Evolutionary conservation across 345 rosid species (phyloP).

Genomic region (Sisymbrium altissimum): DNA sequence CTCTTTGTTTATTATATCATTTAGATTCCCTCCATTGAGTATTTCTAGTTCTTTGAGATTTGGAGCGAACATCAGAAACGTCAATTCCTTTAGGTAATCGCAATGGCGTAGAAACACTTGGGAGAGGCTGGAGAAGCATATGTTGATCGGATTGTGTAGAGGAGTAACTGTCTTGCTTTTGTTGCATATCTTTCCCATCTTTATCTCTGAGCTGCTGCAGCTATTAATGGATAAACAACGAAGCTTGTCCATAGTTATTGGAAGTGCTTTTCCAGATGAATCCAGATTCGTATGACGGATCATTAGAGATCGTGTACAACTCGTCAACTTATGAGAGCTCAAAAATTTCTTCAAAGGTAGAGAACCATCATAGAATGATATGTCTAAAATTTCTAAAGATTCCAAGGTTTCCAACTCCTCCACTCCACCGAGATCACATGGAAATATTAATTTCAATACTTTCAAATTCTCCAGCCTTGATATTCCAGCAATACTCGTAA

Average conservation of each 20-base stretch:
- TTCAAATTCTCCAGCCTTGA: background rate
- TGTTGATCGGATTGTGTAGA: background rate
- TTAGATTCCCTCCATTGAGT: accelerated
- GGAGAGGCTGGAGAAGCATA: conserved; percentile 2
- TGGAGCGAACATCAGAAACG: conserved; percentile 16
- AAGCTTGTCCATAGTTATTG: background rate
- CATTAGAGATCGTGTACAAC: background rate
- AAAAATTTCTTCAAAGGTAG: background rate
- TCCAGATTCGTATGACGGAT: background rate
- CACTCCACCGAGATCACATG: background rate
- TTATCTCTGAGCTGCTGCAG: background rate
- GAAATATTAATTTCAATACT: background rate
- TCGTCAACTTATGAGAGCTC: background rate
- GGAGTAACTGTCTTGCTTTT: background rate
- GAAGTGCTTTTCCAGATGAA: background rate
- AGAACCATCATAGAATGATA: accelerated
- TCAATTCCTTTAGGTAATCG: background rate
- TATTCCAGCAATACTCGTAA: background rate
- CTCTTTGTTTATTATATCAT: conserved; percentile 24
- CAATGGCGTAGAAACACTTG: accelerated
- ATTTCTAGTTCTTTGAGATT: background rate
- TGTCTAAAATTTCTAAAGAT: background rate
- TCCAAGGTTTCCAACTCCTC: conserved; percentile 1
- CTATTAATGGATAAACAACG: accelerated
- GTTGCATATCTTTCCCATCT: background rate